Percentiles rank a stretch among this genome's conserved stretches.
Evolutionary conservation across 2,329 filamentous ascomycete species (phyloP).

Genomic region (Penicillium concentricum): DNA sequence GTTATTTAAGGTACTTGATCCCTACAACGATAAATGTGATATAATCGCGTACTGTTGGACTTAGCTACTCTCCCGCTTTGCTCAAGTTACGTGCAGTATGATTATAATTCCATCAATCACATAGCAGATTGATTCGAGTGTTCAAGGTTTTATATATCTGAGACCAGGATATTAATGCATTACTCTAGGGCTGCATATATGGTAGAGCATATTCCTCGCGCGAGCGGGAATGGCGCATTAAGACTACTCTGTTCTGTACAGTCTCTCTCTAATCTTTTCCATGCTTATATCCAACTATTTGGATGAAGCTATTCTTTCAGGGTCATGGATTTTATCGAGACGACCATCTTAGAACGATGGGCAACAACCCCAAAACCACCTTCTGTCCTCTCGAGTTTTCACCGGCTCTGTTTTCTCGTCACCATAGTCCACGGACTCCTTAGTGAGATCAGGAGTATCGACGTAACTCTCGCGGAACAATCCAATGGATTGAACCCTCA

Average conservation of each 20-base stretch:
- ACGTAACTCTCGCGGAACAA: conserved; percentile 12
- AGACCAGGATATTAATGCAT: background rate
- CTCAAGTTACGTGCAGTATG: no score
- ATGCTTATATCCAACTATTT: background rate
- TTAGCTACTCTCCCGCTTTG: no score
- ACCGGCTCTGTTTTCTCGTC: background rate
- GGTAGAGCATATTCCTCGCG: background rate
- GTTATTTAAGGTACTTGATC: no score
- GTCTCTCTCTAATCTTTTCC: background rate
- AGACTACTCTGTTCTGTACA: background rate
- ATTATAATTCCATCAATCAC: background rate
- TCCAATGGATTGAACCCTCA: conserved; percentile 55
- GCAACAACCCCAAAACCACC: background rate
- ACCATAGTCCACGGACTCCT: background rate
- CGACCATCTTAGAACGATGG: background rate
- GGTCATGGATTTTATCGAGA: background rate
- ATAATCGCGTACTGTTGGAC: no score
- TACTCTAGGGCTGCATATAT: background rate
- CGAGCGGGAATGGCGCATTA: no score
- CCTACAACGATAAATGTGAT: no score
- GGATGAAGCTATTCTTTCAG: background rate
- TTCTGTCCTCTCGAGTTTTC: background rate
- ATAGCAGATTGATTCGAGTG: background rate
- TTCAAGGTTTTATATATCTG: background rate
- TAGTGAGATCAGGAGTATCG: conserved; percentile 7